Evolutionary conservation across 805 yeast species (phyloP).

Genomic region (Candida andamanensis): DNA sequence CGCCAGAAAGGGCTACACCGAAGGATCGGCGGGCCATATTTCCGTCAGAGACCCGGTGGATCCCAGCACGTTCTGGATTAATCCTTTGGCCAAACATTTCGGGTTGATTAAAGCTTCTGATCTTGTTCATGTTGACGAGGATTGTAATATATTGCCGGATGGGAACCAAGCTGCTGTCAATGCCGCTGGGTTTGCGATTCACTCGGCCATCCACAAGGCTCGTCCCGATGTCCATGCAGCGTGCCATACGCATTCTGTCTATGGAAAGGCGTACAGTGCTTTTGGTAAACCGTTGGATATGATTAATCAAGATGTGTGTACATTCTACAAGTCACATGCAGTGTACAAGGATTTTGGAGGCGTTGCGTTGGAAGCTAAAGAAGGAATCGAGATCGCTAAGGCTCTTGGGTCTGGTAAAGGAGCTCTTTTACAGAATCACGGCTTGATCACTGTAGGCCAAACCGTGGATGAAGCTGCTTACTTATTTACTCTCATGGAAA

Average conservation of each 20-base stretch:
- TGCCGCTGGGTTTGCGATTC: slow-evolving; percentile 40
- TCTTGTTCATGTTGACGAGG: slow-evolving; percentile 34
- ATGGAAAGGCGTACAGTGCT: slow-evolving; percentile 36
- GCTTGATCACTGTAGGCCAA: slow-evolving; percentile 29
- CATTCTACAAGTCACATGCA: slow-evolving; percentile 58
- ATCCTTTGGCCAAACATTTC: slow-evolving; percentile 80
- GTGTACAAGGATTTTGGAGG: slow-evolving; percentile 74
- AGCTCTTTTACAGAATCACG: slow-evolving; percentile 30
- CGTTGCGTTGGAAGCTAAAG: slow-evolving; percentile 47
- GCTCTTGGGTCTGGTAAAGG: slow-evolving; percentile 28
- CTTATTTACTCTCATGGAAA: slow-evolving; percentile 28
- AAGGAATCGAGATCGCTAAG: slow-evolving; percentile 26
- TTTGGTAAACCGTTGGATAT: slow-evolving; percentile 52
- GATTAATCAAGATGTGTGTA: slow-evolving; percentile 75
- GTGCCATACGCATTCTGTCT: slow-evolving; percentile 36
- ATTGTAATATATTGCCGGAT: slow-evolving; percentile 34
- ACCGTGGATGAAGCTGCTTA: slow-evolving; percentile 37
- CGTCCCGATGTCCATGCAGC: slow-evolving; percentile 38
- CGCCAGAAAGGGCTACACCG: slow-evolving; percentile 70
- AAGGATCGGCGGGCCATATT: slow-evolving; percentile 84
- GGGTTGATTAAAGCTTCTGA: slow-evolving; percentile 34
- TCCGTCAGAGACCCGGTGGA: slow-evolving; percentile 80
- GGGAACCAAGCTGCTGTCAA: slow-evolving; percentile 36
- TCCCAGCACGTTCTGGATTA: slow-evolving; percentile 82
- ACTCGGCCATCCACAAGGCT: slow-evolving; percentile 33